Evolutionary conservation across 2,329 filamentous ascomycete genomes (phyloP), one percentile per base, ranked within the genome.

Genomic region (Aaosphaeria pasadenensis): DNA sequence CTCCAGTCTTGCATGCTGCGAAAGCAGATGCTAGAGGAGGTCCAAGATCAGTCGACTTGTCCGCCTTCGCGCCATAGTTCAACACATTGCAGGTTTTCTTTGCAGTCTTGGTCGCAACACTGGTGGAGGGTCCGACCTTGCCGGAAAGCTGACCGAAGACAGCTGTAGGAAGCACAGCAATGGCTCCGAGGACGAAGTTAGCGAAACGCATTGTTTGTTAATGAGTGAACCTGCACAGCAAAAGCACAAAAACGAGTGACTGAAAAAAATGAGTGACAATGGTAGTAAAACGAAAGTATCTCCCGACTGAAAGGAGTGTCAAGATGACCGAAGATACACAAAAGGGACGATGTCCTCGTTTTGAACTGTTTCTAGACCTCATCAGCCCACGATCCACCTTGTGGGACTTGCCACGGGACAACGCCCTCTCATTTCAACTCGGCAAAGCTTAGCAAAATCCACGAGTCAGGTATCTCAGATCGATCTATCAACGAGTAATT

Each of bases 11-110:
- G 69, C 79, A 82, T 13, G 70, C 79, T 2, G 63, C 70, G 55
- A 74, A 81, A 3, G 79, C 80, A 13, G 69, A 67, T 6, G 65
- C 63, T 11, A 82, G 66, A 7, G 79, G 69, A 2, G 74, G 66
- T 0, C 77, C 76, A 28, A 82, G 60, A 54, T 82, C 79, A 4
- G 76, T 77, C n/a, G 69, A 66, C 49, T 76, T 75, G 58, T 77
- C 76, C 1, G 79, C 77, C 30, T 70, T 71, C 6, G 70, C 79
- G 9, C 79, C 79, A 54, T 81, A 81, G 50, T 76, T 63, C 44
- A 77, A 68, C 33, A 82, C 77, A 55, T 76, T 77, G 64, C 79
- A 82, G 7, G 73, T 74, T 55, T 78, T 78, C 42, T 65, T 70
- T n/a, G 70, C 70, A 39, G 64, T 67, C 58, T 82, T 82, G 13